Evolutionary conservation across 305 asterid species (phyloP), one percentile per base, ranked within the genome.

Genomic region (Fraxinus xanthoxyloides): DNA sequence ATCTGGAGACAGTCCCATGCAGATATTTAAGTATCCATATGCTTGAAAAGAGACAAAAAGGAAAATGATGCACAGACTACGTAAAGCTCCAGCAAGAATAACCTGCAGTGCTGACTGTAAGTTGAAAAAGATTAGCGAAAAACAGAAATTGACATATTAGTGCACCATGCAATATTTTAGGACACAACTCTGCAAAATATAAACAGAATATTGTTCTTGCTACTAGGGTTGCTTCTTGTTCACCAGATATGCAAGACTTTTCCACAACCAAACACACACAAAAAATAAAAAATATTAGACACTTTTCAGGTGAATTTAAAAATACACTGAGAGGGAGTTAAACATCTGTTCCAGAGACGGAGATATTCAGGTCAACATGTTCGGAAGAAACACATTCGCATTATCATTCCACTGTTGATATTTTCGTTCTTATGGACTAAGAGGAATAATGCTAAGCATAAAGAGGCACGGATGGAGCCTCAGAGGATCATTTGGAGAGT

Each of bases 41-140:
- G 92, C 90, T 93, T 94, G 99, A 87, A 91, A 96, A 78, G 90
- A 87, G 83, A 93, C 76, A 73, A 96, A 96, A 21, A 97, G 99
- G 82, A 74, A 70, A 86, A 89, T 81, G 84, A 96, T 85, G 83
- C 86, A 90, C 12, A 93, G 82, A 88, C 94, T 86, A 79, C 87
- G 90, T 51, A 91, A 76, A 78, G 88, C 96, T 77, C 95, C 99
- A 80, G 84, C 85, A 75, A 91, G 82, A 87, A 93, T 86, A 87
- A 88, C 86, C 89, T 82, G 86, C 85, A 88, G 26, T 72, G 88
- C 86, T 81, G 65, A 85, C 98, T 94, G 95, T 82, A 81, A 88
- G 40, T 36, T 35, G 32, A 56, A 70, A 69, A 48, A 51, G 26
- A 77, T 12, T 8, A 28, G 75, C 26, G 15, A 32, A 30, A 75